These are phyloP conservation scores for Ceriops decandra DNA, from an alignment of 345 rosid genomes.

Conservation along the genomic window DNA sequence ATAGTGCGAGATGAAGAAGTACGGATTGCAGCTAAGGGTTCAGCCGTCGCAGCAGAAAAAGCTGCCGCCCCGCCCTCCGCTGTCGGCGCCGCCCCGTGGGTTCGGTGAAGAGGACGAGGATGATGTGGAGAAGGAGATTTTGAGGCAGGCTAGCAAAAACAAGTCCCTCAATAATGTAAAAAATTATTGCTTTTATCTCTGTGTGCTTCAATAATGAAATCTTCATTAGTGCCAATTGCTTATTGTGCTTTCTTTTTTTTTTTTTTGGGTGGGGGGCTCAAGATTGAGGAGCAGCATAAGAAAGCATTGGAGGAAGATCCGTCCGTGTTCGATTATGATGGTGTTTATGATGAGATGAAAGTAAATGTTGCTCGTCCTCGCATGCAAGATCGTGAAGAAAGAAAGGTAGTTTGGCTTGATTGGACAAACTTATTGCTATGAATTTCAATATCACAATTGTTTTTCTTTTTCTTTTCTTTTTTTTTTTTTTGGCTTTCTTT, in stretches of 20 bases:
- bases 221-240: neutral
- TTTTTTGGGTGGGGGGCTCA: neutral
- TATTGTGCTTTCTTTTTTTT: neutral
- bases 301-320: conserved; percentile 87
- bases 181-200: neutral
- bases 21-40: conserved; percentile 79
- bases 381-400: conserved; percentile 55
- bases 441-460: neutral
- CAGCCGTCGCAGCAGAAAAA: conserved; percentile 57
- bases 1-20: conserved; percentile 56
- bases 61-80: conserved; percentile 49
- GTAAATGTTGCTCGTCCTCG: conserved; percentile 48
- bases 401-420: conserved; percentile 45
- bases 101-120: conserved; percentile 57
- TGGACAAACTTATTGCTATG: neutral
- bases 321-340: conserved; percentile 72
- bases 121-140: conserved; percentile 70
- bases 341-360: conserved; percentile 80
- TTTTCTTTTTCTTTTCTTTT: neutral
- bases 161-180: conserved; percentile 67
- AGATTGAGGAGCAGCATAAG: conserved; percentile 89
- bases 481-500: neutral
- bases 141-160: conserved; percentile 71
- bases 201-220: neutral
- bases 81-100: conserved; percentile 40